phyloP scores from a whole-genome alignment of 2,329 filamentous ascomycete species.

The Geosmithia morbida region DNA sequence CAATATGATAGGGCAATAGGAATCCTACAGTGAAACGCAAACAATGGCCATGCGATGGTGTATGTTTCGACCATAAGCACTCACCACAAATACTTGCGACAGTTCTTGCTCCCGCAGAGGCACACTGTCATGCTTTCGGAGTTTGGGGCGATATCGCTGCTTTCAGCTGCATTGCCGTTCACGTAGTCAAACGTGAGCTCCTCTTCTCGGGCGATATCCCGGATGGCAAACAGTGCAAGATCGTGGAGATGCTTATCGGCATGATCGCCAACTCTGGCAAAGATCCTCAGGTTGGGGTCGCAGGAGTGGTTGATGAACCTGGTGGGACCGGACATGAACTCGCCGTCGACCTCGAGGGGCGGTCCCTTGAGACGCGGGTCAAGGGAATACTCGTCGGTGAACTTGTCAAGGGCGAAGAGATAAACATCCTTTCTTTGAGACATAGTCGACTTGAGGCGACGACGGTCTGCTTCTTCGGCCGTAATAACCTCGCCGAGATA shows the following conservation, averaged over 20 bases:
- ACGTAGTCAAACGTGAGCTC: slow-evolving; percentile 75
- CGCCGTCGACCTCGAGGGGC: slow-evolving; percentile 51
- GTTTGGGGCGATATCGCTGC: slow-evolving; percentile 21
- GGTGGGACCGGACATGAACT: slow-evolving; percentile 64
- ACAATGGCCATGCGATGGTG: too few species aligned
- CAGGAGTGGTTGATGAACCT: slow-evolving; percentile 78
- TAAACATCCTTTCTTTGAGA: slow-evolving; percentile 60
- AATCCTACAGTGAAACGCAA: neutral
- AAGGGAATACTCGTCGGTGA: slow-evolving; percentile 40
- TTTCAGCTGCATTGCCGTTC: slow-evolving; percentile 42
- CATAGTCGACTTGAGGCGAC: slow-evolving; percentile 40
- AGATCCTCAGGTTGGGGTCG: slow-evolving; percentile 65
- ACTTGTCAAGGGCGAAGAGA: slow-evolving; percentile 72
- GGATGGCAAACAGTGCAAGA: slow-evolving; percentile 59
- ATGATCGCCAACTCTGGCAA: slow-evolving; percentile 65
- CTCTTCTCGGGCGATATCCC: slow-evolving; percentile 47
- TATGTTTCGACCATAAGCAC: neutral
- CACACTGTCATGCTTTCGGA: slow-evolving; percentile 40
- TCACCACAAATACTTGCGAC: slow-evolving; percentile 56
- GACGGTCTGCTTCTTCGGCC: slow-evolving; percentile 45
- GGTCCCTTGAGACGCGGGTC: slow-evolving; percentile 40
- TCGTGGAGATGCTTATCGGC: slow-evolving; percentile 63
- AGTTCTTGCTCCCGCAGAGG: slow-evolving; percentile 50
- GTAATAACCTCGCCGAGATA: slow-evolving; percentile 65
- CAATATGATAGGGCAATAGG: neutral